phyloP scores from a whole-genome alignment of 352 stramenopile species.

The Pythium aristosporum region DNA sequence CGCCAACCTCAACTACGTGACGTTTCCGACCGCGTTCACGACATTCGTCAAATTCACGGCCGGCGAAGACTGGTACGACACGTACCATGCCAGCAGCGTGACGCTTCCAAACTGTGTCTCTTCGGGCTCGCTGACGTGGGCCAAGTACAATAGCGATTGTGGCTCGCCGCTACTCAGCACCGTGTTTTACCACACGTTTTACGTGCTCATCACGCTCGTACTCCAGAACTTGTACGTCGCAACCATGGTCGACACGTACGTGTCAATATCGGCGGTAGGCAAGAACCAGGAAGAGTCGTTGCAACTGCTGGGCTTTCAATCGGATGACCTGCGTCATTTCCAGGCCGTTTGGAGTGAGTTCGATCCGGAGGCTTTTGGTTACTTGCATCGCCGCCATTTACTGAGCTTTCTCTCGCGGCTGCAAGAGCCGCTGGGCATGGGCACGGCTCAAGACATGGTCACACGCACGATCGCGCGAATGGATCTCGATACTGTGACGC shows the following conservation, averaged over 20 bases:
- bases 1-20: constrained; percentile 71
- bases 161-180: constrained; percentile 59
- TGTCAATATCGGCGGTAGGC: constrained; percentile 64
- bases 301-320: constrained; percentile 61
- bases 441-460: constrained; percentile 29
- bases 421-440: constrained; percentile 53
- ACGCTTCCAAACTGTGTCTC: constrained; percentile 55
- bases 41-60: constrained; percentile 83
- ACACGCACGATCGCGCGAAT: constrained; percentile 8
- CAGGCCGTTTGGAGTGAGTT: constrained; percentile 75
- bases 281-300: constrained; percentile 56
- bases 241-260: constrained; percentile 82
- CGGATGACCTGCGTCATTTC: constrained; percentile 61
- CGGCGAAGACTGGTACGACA: constrained; percentile 84
- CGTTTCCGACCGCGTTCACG: constrained; percentile 69
- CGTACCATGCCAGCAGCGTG: constrained; percentile 70
- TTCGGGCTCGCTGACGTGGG: constrained; percentile 33
- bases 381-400: constrained; percentile 71
- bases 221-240: constrained; percentile 82
- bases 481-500: constrained; percentile 38
- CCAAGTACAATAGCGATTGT: constrained; percentile 55
- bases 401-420: constrained; percentile 55
- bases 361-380: constrained; percentile 67
- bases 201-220: constrained; percentile 74
- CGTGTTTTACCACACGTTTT: constrained; percentile 81